These are phyloP conservation scores for Mycena vitilis DNA, from an alignment of 768 basidiomycete species.

Conservation along the genomic window DNA sequence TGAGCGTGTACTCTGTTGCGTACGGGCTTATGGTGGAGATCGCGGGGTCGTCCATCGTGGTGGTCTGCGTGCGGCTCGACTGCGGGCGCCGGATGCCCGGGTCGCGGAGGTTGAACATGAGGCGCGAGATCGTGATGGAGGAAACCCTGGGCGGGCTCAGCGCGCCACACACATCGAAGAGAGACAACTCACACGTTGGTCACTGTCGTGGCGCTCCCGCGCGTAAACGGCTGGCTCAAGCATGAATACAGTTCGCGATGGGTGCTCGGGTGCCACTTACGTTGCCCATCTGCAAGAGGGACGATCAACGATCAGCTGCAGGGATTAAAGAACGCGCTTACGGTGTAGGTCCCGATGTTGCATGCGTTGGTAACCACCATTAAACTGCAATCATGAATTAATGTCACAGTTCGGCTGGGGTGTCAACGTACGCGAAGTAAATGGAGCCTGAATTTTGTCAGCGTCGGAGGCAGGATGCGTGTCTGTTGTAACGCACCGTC, in stretches of 20 bases:
- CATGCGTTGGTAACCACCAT: slow-evolving; percentile 50
- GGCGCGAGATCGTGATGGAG: slow-evolving; percentile 52
- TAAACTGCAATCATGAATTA: slow-evolving; percentile 40
- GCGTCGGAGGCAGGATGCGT: not conserved
- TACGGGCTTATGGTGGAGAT: slow-evolving; percentile 25
- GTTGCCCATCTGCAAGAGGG: slow-evolving; percentile 42
- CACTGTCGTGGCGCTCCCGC: slow-evolving; percentile 47
- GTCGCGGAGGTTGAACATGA: slow-evolving; percentile 57
- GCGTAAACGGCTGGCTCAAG: slow-evolving; percentile 42
- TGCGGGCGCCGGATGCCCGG: slow-evolving; percentile 31
- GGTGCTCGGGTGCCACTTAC: slow-evolving; percentile 39
- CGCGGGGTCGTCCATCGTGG: not conserved
- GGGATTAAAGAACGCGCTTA: slow-evolving; percentile 34
- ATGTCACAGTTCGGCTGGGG: not conserved
- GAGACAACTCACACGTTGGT: slow-evolving; percentile 49
- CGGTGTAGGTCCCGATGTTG: slow-evolving; percentile 54
- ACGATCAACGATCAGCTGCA: not conserved
- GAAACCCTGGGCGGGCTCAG: slow-evolving; percentile 44
- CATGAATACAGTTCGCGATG: not conserved
- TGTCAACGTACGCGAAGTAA: slow-evolving; percentile 49
- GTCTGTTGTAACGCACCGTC: slow-evolving; percentile 51
- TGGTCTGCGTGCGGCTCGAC: not conserved
- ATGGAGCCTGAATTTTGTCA: slow-evolving; percentile 45
- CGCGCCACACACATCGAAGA: not conserved
- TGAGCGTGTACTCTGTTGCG: slow-evolving; percentile 7